Base-by-base conservation (phyloP, 2,329 filamentous ascomycete genomes). In the Chrysoporthe deuterocubensis region DNA sequence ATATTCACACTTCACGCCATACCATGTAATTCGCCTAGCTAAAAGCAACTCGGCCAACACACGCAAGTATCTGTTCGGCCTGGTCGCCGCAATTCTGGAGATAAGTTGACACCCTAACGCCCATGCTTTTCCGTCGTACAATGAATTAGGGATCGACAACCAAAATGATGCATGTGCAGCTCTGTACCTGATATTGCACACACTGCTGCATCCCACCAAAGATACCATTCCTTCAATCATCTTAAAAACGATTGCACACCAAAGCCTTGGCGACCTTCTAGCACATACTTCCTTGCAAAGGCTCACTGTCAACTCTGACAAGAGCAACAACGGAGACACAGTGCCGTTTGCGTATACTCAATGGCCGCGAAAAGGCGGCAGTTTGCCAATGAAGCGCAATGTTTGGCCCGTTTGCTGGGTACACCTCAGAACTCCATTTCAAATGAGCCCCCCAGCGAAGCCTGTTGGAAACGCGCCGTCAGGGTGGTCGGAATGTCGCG, bases 401-500 rank as follows among this genome's bases (percentile, higher is more conserved):
- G 18, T 37, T 32, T 16, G 37, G 26, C 54, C 6, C n/a, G 16
- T 11, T 14, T 34, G 26, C n/a, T 6, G 13, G 7, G 40, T 18
- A 13, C 26, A 18, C 32, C 13, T 68, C 60, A 70, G 44, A 44
- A 65, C 54, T 70, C 68, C n/a, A 70, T 68, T 54, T 70, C 68
- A n/a, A 70, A 70, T 3, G 66, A 70, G 2, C 57, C 68, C 4
- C 68, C 66, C 14, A 70, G 56, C 62, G 66, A 70, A 18, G 67
- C 62, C 34, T 52, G 37, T 14, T 54, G 62, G 62, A 70, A 70
- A 16, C 42, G 68, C 40, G 62, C 63, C 9, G 66, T 62, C 37
- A 70, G 63, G 34, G 66, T 26, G 3, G 69, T 59, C 9, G 67
- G 60, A 9, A 68, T n/a, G 1, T 66, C 64, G 37, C 69, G 32